phyloP scores from a whole-genome alignment of 2,329 filamentous ascomycete genomes.

The Claviceps sp. region DNA sequence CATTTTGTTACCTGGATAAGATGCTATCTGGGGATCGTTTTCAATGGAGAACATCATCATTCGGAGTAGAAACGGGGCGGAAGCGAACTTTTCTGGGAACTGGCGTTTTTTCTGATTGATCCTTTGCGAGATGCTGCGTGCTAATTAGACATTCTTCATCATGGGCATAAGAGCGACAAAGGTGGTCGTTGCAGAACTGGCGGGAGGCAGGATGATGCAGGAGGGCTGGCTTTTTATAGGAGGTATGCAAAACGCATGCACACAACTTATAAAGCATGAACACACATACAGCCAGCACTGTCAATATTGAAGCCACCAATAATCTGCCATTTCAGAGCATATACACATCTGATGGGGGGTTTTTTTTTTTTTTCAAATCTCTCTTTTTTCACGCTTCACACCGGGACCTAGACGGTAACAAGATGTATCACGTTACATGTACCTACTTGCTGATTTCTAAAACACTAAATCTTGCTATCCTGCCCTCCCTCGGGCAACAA shows the following conservation, averaged over 20 bases:
- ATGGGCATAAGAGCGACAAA: not conserved
- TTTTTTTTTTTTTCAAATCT: no score
- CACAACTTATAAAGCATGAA: not conserved
- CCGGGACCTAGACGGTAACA: no score
- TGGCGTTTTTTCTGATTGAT: not conserved
- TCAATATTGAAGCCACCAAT: no score
- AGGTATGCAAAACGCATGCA: no score
- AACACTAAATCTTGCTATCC: constrained; percentile 15
- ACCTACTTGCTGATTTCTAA: no score
- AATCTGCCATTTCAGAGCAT: no score
- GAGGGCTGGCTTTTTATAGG: no score
- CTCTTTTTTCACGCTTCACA: no score
- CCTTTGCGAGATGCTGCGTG: not conserved
- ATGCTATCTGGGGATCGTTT: not conserved
- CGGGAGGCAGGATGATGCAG: not conserved
- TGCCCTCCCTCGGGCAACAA: constrained; percentile 29
- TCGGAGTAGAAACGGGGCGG: not conserved
- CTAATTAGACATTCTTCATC: not conserved
- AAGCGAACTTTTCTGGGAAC: not conserved
- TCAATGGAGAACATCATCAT: not conserved
- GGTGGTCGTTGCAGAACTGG: not conserved
- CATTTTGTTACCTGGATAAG: no score
- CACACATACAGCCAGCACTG: not conserved
- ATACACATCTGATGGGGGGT: no score
- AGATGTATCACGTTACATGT: no score